These are phyloP conservation scores for Adiantum capillusveneris DNA, from an alignment of 75 land plant species.

Conservation along the genomic window DNA sequence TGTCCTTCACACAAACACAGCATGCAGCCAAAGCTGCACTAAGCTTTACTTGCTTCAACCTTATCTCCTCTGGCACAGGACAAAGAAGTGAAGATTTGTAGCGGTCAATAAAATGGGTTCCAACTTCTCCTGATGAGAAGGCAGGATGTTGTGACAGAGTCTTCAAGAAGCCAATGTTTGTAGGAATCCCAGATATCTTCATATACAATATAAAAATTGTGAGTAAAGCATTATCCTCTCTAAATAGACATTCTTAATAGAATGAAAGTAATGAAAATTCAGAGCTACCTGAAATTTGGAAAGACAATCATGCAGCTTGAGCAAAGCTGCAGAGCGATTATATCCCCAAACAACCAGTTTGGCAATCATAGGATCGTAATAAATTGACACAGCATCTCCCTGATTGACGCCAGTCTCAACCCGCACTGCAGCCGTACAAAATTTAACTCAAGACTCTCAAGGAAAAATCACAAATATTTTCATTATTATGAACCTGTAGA, in stretches of 20 bases:
- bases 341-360: constrained; percentile 94
- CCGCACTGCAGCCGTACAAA: constrained; percentile 40
- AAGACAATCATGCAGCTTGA: constrained; percentile 66
- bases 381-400: constrained; percentile 82
- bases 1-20: constrained; percentile 49
- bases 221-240: background rate
- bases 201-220: constrained; percentile 1
- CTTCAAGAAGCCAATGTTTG: constrained; percentile 73
- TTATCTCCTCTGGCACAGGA: constrained; percentile 10
- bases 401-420: constrained; percentile 89
- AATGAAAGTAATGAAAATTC: background rate
- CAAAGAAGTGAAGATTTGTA: constrained; percentile 60
- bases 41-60: constrained; percentile 14
- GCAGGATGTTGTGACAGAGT: constrained; percentile 68
- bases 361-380: constrained; percentile 99
- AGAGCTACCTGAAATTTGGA: constrained; percentile 67
- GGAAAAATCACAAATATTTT: no score
- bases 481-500: constrained; percentile 43
- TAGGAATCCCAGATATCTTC: constrained; percentile 93
- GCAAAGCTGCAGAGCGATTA: constrained; percentile 68
- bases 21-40: constrained; percentile 76
- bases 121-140: constrained; percentile 67
- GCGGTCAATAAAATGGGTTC: constrained; percentile 89
- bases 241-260: background rate
- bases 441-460: background rate